phyloP scores from a whole-genome alignment of 306 rosid genomes.

The Cicer judaicum region DNA sequence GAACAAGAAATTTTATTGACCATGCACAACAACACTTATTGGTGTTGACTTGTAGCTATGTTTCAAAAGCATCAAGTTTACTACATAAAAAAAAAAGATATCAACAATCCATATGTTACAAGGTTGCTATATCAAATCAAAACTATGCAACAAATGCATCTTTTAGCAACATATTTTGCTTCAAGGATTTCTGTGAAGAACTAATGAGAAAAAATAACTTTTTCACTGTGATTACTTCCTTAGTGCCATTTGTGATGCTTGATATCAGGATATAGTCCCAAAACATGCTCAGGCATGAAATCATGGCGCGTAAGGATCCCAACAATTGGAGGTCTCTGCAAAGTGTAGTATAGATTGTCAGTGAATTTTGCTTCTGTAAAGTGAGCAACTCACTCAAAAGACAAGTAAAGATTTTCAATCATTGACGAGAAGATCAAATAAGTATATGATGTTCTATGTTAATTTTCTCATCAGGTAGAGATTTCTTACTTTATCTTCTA shows the following conservation, averaged over 20 bases:
- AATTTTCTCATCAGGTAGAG: neutral
- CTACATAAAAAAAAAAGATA: neutral
- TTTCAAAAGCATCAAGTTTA: conserved; percentile 10
- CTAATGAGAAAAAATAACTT: conserved; percentile 18
- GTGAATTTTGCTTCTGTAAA: neutral
- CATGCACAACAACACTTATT: neutral
- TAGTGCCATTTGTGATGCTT: conserved; percentile 51
- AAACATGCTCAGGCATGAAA: conserved; percentile 85
- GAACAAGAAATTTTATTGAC: conserved; percentile 9
- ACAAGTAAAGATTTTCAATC: neutral
- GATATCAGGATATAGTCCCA: conserved; percentile 73
- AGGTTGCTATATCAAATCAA: conserved; percentile 18
- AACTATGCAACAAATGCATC: conserved; percentile 38
- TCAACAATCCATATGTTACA: conserved; percentile 13
- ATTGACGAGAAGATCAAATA: neutral
- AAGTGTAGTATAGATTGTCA: conserved; percentile 35
- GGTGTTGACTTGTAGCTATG: conserved; percentile 17
- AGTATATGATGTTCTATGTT: neutral
- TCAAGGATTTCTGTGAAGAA: conserved; percentile 1
- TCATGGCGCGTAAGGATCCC: conserved; percentile 92
- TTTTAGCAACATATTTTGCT: conserved; percentile 7
- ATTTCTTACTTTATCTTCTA: neutral
- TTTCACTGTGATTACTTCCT: conserved; percentile 38
- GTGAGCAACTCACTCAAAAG: neutral
- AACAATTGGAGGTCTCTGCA: conserved; percentile 88